phyloP scores from a whole-genome alignment of 352 stramenopile genomes.

The Blastocystis sp. region DNA sequence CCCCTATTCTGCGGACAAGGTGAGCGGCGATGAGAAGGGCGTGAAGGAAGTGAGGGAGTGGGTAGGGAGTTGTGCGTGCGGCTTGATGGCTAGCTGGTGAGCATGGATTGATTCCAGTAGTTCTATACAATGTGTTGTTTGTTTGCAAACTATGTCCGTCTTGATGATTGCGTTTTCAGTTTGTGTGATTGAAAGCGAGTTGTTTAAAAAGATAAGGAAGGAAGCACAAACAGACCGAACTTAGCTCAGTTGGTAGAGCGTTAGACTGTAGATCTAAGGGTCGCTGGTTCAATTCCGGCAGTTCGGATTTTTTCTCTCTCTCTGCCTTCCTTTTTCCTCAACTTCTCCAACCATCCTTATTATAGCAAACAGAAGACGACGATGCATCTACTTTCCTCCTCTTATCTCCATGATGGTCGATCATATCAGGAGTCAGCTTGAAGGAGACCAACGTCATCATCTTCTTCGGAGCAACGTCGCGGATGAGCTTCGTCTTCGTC shows the following conservation, averaged over 20 bases:
- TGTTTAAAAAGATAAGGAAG: neutral
- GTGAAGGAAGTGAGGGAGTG: slow-evolving; percentile 46
- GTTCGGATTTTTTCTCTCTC: neutral
- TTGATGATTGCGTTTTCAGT: too few species aligned
- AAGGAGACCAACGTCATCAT: slow-evolving; percentile 85
- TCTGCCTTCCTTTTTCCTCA: too few species aligned
- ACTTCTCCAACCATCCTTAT: neutral
- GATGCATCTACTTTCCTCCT: neutral
- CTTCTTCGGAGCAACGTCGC: slow-evolving; percentile 82
- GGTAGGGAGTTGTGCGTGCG: neutral
- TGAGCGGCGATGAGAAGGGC: slow-evolving; percentile 45
- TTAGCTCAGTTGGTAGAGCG: neutral
- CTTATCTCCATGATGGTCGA: neutral
- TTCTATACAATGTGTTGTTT: neutral
- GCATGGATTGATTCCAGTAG: slow-evolving; percentile 30
- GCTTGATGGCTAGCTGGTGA: neutral
- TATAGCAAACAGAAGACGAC: neutral
- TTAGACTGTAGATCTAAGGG: neutral
- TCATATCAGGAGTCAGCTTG: slow-evolving; percentile 74
- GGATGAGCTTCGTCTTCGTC: slow-evolving; percentile 78
- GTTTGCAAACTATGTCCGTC: neutral
- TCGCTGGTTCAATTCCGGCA: neutral
- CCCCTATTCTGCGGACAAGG: slow-evolving; percentile 8
- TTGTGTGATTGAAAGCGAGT: neutral
- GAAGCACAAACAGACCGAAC: neutral